Evolutionary conservation across 257 asterid genomes (phyloP), one percentile per base, ranked within the genome.

Genomic region (Gynochthodes officinalis): DNA sequence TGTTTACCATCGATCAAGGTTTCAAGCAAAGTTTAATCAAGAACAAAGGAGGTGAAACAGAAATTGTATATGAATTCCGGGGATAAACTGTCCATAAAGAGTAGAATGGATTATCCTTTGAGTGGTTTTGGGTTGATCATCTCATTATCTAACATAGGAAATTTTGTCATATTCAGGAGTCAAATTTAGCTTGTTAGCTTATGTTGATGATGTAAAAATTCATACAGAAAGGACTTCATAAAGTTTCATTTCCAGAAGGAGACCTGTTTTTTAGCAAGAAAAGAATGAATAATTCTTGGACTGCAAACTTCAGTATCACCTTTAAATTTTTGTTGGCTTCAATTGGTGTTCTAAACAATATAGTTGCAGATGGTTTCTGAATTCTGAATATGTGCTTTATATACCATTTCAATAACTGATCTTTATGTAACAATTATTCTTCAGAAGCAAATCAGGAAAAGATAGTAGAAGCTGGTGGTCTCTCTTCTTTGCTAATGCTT

Each of bases 391-490:
- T 67, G 37, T 28, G 33, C 28, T 67, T 75, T 39, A 40, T 19
- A 68, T 67, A 21, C 18, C 39, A 28, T 72, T 30, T 12, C 70
- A 19, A 77, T 74, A 75, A 64, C 79, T 84, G 75, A 83, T 62
- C 15, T 70, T n/a, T 60, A 61, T 57, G 53, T 64, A 48, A 64
- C 61, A 49, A 82, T 69, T 52, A 65, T 25, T 67, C 74, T 70
- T 74, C 81, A 95, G 99, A 95, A 86, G 89, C 90, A 43, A 92
- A 92, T 82, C 99, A 92, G 84, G 96, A 84, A 73, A 95, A 92
- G 89, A 95, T 95, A 66, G 99, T 92, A 33, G 97, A 92, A 84
- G 97, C 99, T 63, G 99, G 99, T 60, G 99, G 99, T 69, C 97
- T 95, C 77, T 89, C 89, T 77, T 90, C 98, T 71, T 86, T 95